These are phyloP conservation scores for Wickerhamomyces silvicola DNA, from an alignment of 805 yeast species.

Conservation along the genomic window DNA sequence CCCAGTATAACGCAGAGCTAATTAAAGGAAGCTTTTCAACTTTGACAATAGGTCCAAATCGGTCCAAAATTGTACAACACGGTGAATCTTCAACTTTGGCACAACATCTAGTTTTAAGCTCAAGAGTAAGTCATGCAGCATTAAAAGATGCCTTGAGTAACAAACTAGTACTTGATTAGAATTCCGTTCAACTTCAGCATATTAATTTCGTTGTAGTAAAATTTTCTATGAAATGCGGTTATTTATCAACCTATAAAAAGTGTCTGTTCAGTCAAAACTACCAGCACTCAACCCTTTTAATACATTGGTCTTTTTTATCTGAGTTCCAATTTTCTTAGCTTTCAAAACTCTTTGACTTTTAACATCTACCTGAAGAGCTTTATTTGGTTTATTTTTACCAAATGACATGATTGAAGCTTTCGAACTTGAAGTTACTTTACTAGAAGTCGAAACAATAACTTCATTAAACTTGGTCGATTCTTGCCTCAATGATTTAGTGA, in stretches of 20 bases:
- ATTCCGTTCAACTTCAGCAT: too few species aligned
- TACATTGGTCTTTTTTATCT: not conserved
- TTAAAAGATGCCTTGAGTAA: conserved; percentile 19
- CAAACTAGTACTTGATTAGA: not conserved
- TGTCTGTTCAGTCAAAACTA: not conserved
- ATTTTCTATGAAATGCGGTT: too few species aligned
- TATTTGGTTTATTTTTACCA: conserved; percentile 28
- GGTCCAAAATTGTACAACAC: conserved; percentile 20
- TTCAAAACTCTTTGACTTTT: conserved; percentile 19
- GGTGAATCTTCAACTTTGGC: conserved; percentile 20
- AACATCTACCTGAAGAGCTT: conserved; percentile 5
- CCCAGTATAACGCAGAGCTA: too few species aligned
- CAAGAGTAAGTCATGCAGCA: conserved; percentile 21
- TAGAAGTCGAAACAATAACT: conserved; percentile 47
- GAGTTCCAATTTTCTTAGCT: conserved; percentile 19
- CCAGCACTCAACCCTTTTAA: conserved; percentile 1
- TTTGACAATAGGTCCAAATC: conserved; percentile 21
- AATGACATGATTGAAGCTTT: conserved; percentile 53
- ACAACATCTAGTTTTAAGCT: conserved; percentile 16
- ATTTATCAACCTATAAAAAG: too few species aligned
- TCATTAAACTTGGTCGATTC: conserved; percentile 35
- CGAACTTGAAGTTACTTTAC: conserved; percentile 48
- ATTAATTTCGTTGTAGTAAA: not conserved
- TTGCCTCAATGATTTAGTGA: conserved; percentile 36
- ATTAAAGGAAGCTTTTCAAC: conserved; percentile 21